Evolutionary conservation across 768 basidiomycete genomes (phyloP), one percentile per base, ranked within the genome.

Genomic region (Omphalotus guepiniiformis): DNA sequence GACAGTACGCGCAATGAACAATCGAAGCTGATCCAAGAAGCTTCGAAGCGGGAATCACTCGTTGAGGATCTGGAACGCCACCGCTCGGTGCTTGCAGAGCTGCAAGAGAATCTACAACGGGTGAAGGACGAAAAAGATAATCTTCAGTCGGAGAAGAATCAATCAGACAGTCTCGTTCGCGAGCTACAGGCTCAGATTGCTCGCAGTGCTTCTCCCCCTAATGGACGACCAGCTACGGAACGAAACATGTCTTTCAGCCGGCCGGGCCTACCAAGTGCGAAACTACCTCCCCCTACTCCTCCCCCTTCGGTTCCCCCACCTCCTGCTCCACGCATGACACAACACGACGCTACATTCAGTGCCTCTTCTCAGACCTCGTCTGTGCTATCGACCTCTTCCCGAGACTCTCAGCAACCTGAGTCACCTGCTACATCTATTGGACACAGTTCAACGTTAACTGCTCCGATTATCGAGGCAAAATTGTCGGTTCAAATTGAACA

Each of bases 251-350:
- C 78, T 9, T 85, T 78, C 58, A 73, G 73, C 28, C 78, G 86
- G 47, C 76, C 76, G 49, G 79, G 78, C 35, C 64, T 89, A 40
- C 79, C 86, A 34, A 68, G 80, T 23, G 71, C 80, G 55, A 93
- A 93, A 65, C 77, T 88, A 13, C 92, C 92, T 25, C 93, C 92
- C 15, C 86, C 88, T 0, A 88, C 87, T 0, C 92, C 93, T 7
- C 90, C 93, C 9, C 93, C 93, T 0, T 76, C 87, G 26, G 79
- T 90, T 9, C 93, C 93, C 1, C 89, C 89, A 18, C 88, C 88
- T 1, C 89, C 88, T 15, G 80, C 84, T 4, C 89, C 89, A 21
- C 78, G 73, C 49, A 61, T 68, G 26, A 49, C 58, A 18, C 49
- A 57, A 63, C 35, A 47, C 28, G 85, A 80, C 55, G 71, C 71